A percentile compares a stretch with the other conserved stretches of the same genome.
Conservation (phyloP, 805 yeast species). For the Zygosaccharomyces rouxii region DNA sequence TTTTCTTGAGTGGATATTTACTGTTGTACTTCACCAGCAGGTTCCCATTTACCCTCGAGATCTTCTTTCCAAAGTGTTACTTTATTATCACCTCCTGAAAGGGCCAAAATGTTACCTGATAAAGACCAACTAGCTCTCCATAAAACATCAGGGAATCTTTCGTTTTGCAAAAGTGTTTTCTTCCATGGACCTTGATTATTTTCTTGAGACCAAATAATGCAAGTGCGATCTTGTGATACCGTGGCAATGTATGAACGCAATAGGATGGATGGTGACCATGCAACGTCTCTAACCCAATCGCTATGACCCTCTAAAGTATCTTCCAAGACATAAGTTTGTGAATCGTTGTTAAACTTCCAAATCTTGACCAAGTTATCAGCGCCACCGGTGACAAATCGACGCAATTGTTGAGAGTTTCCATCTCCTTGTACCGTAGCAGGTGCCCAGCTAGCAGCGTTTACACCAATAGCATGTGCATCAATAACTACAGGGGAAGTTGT, state of each 20-base stretch:
- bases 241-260: conserved; percentile 88
- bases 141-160: conserved; percentile 91
- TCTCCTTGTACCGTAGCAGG: conserved; percentile 44
- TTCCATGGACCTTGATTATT: conserved; percentile 67
- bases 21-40: conserved; percentile 94
- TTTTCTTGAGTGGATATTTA: conserved; percentile 28
- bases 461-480: conserved; percentile 89
- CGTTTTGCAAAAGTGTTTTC: conserved; percentile 66
- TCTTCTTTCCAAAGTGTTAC: conserved; percentile 96
- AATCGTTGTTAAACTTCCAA: conserved; percentile 65
- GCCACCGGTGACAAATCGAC: conserved; percentile 90
- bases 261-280: conserved; percentile 93
- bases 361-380: conserved; percentile 90
- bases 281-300: conserved; percentile 98
- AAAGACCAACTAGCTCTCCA: conserved; percentile 99
- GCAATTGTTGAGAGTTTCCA: conserved; percentile 41
- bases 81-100: conserved; percentile 93
- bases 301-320: conserved; percentile 81
- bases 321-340: conserved; percentile 64
- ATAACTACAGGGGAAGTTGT: conserved; percentile 53
- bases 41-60: conserved; percentile 89
- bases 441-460: conserved; percentile 94
- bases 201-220: conserved; percentile 91
- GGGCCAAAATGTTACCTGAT: conserved; percentile 92
- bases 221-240: conserved; percentile 95